A percentile compares a stretch with the other conserved stretches of the same genome.
phyloP scores from a whole-genome alignment of 2,329 filamentous ascomycete species.

The Arthrobotrys entomopaga region DNA sequence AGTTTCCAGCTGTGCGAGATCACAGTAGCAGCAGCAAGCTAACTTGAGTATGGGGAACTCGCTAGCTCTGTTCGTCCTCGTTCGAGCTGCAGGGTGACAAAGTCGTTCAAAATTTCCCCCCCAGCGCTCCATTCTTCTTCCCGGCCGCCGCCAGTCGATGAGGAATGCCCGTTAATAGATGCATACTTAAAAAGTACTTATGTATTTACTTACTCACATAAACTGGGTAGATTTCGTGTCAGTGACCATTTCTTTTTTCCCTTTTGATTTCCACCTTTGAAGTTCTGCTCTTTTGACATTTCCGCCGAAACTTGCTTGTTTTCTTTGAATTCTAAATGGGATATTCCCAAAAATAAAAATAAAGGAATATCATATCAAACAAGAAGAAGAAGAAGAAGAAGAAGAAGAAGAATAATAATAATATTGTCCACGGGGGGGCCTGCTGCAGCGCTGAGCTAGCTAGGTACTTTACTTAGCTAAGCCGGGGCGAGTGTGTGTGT shows the following conservation, averaged over 20 bases:
- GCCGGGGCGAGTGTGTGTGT: background rate
- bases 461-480: no score
- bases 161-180: constrained; percentile 24
- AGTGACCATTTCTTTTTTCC: no score
- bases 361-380: no score
- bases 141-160: constrained; percentile 14
- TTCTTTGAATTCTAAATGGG: background rate
- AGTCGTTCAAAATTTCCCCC: constrained; percentile 18
- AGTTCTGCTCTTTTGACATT: background rate
- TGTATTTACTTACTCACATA: no score
- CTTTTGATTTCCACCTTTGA: background rate
- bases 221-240: no score
- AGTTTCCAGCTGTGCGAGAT: constrained; percentile 11
- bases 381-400: no score
- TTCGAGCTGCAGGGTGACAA: constrained; percentile 20
- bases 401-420: no score
- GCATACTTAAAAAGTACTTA: background rate
- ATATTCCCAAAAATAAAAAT: constrained; percentile 9
- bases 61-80: background rate
- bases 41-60: constrained; percentile 12
- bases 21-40: background rate
- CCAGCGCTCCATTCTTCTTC: constrained; percentile 6
- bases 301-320: no score
- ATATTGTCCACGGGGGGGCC: no score
- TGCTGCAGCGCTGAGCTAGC: no score